Evolutionary conservation across 163 green algal genomes (phyloP).

Genomic region (Chlorella variabilis): DNA sequence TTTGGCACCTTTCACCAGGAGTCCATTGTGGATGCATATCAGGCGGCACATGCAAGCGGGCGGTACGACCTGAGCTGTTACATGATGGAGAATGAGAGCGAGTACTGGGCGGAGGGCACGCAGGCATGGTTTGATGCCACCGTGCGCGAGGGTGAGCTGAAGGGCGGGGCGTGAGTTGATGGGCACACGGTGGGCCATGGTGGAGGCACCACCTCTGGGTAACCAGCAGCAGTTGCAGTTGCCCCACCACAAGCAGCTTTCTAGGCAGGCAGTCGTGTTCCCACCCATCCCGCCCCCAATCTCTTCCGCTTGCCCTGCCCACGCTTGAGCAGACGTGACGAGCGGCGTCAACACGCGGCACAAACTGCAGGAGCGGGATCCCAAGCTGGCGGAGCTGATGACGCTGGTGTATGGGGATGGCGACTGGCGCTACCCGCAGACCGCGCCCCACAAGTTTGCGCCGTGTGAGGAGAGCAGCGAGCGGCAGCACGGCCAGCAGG

Average conservation of each 20-base stretch:
- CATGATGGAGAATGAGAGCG: conserved; percentile 78
- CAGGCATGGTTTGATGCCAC: conserved; percentile 87
- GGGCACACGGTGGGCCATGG: not conserved
- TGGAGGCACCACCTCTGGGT: no score
- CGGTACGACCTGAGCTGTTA: conserved; percentile 58
- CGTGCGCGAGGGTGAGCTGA: conserved; percentile 49
- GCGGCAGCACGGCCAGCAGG: not conserved
- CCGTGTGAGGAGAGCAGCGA: conserved; percentile 6
- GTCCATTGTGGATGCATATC: conserved; percentile 27
- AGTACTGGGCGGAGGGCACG: conserved; percentile 84
- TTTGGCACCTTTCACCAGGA: not conserved
- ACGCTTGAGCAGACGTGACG: conserved; percentile 83
- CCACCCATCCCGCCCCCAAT: no score
- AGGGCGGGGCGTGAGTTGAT: not conserved
- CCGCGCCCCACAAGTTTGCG: conserved; percentile 17
- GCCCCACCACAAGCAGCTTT: no score
- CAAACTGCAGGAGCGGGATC: conserved; percentile 62
- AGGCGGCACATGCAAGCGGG: conserved; percentile 10
- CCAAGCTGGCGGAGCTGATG: conserved; percentile 65
- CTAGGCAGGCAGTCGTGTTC: no score
- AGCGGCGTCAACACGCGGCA: conserved; percentile 72
- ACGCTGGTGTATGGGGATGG: conserved; percentile 64
- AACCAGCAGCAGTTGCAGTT: no score
- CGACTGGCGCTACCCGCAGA: conserved; percentile 62
- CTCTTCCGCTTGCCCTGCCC: no score